Base-by-base conservation (phyloP, 2,329 filamentous ascomycete species). In the Stagonosporopsis chrysanthemi region DNA sequence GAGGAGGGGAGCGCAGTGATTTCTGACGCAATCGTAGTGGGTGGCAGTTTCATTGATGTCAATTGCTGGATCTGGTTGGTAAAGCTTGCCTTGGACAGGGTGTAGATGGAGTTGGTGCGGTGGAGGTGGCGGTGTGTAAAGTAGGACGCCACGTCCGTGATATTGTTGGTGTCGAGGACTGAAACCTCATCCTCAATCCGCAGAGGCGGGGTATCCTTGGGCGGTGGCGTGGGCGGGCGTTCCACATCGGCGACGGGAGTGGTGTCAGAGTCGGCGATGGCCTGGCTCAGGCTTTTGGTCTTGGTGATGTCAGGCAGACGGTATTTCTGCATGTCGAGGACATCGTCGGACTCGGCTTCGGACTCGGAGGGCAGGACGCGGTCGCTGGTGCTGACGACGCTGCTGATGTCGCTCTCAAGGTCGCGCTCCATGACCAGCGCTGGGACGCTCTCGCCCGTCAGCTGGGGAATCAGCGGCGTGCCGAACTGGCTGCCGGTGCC, bases 51-150 rank as follows among this genome's bases (percentile, higher is more conserved):
- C 56, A 98, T 88, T 17, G 92, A 92, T 0, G 93, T 98, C 62
- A 99, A 83, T 75, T 97, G 92, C 44, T 91, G 91, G 50, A 98
- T 86, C 76, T 98, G 95, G 69, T 91, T 96, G 62, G 92, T 91
- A 75, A 99, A 97, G 6, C 94, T 97, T 31, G 90, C 90, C 41
- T 94, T 87, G 2, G 92, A 97, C 56, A 99, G 85, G 1, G 95
- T 97, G 77, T 96, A 97, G 65, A 98, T 92, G 33, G 94, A 98
- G 39, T 90, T 90, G 3, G 92, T 84, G 63, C 72, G 71, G 22
- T 83, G 82, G 7, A 85, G 74, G 52, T 80, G 85, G 40, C 86
- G 82, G 4, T 86, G 85, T 35, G 88, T 87, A 74, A 91, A 91
- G 74, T 90, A 90, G 35, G 84, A 81, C 36, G 82, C 79, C 29